Evolutionary conservation across 306 rosid genomes (phyloP), one percentile per base, ranked within the genome.

Genomic region (Pterocarpus santalinus): DNA sequence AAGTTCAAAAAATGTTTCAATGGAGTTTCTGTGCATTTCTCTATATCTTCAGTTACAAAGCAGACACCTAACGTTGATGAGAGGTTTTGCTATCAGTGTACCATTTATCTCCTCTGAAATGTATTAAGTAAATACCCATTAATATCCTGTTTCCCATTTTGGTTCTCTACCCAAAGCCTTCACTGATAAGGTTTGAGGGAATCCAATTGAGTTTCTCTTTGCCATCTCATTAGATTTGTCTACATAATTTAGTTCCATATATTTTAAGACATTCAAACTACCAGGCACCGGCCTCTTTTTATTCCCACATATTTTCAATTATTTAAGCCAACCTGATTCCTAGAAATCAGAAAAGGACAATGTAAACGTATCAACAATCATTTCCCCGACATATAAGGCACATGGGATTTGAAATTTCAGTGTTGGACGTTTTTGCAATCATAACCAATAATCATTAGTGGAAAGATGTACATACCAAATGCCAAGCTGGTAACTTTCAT

Each of bases 181-280:
- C 33, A 12, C n/a, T 66, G 3, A 36, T 28, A 28, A 43, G 44
- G 15, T 73, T 57, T 66, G 47, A 66, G 64, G 35, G 49, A 34
- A 49, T 30, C 46, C 73, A 75, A 66, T 8, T 38, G 41, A 66
- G 35, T 77, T 65, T 81, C 57, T 81, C 46, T 36, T 36, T 14
- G 8, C 14, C 34, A 58, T 12, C 46, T 30, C 61, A 15, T 33
- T 49, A 8, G 39, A 65, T 76, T 63, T 46, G 56, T 39, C 70
- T 49, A 58, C 68, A 71, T 70, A 58, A 11, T 58, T 43, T 7
- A 43, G 43, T 55, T 76, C 8, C 49, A 69, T 73, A 51, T 72
- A 5, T n/a, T 8, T 52, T 9, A 12, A 47, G 10, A 22, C 28
- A 22, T 22, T 22, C 28, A 22, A 22, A 22, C 28, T 22, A 22